Conservation (phyloP, 169 alveolate species). For the Plasmodium vinckei region DNA sequence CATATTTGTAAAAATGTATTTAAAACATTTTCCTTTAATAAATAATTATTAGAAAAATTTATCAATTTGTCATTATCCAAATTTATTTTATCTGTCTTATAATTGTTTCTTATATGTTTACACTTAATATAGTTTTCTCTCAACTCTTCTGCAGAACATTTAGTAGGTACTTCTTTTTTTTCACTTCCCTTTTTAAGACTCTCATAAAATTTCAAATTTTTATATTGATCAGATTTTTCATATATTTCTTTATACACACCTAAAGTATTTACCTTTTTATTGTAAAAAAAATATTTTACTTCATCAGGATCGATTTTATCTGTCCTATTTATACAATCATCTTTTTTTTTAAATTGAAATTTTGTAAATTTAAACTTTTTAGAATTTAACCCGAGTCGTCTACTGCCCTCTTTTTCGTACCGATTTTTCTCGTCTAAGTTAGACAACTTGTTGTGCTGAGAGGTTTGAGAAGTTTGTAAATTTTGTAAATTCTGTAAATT, state of each 20-base stretch:
- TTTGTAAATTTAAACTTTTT: not conserved
- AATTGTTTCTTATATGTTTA: not conserved
- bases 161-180: not conserved
- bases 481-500: no score
- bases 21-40: constrained; percentile 27
- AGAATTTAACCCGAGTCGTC: no score
- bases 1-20: constrained; percentile 8
- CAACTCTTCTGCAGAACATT: not conserved
- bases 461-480: no score
- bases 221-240: constrained; percentile 61
- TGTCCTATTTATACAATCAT: not conserved
- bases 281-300: constrained; percentile 50
- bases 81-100: not conserved
- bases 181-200: no score
- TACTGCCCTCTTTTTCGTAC: no score
- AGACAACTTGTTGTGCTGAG: no score
- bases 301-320: constrained; percentile 14
- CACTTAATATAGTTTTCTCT: constrained; percentile 4
- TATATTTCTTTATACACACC: constrained; percentile 62
- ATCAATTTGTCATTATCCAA: not conserved
- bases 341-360: not conserved
- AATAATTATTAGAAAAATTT: constrained; percentile 1
- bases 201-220: constrained; percentile 31
- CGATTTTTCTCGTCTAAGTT: no score
- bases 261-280: constrained; percentile 12